Evolutionary conservation across 139 green algal genomes (phyloP), one percentile per base, ranked within the genome.

Genomic region (Pleodorina starrii): DNA sequence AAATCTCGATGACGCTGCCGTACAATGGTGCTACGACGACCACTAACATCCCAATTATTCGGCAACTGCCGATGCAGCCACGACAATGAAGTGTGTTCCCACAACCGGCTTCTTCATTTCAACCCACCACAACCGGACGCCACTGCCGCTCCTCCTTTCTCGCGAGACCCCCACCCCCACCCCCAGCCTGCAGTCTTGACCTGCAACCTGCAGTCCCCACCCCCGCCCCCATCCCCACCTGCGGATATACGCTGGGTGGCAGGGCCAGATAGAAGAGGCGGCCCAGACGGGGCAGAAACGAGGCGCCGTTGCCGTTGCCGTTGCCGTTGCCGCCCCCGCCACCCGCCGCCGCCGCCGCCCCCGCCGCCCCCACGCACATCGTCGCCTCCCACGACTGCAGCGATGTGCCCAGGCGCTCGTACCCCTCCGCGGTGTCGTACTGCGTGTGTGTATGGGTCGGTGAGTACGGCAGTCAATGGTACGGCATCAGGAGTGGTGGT

Each of bases 221-320:
- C n/a, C n/a, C 16, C 16, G 27, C 14, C 63, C 29, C 63, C 63
- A 21, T 73, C 38, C 86, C 0, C 77, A 98, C 98, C 90, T 97
- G 68, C 2, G 97, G 97, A 93, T 99, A 99, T n/a, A 98, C 97
- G 9, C 91, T 94, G 17, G 98, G 98, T 14, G 98, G 98, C 77
- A 99, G 94, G 0, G 98, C 97, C 51, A 99, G 91, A 91, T 99
- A 99, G 93, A 98, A 99, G 1, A 99, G 94, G 0, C 97, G 94
- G 16, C 96, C 95, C 19, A 89, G 76, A 2, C 94, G 88, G 19
- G 54, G 35, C 74, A 12, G 54, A 66, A 66, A 25, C 1, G 27
- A 17, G 73, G 27, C 12, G 59, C 68, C 76, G 32, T 54, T 76
- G 60, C 14, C 51, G 42, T 27, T 43, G 35, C 43, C 50, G 2